Evolutionary conservation across 805 yeast genomes (phyloP).

Genomic region (Pachysolen tannophilus): DNA sequence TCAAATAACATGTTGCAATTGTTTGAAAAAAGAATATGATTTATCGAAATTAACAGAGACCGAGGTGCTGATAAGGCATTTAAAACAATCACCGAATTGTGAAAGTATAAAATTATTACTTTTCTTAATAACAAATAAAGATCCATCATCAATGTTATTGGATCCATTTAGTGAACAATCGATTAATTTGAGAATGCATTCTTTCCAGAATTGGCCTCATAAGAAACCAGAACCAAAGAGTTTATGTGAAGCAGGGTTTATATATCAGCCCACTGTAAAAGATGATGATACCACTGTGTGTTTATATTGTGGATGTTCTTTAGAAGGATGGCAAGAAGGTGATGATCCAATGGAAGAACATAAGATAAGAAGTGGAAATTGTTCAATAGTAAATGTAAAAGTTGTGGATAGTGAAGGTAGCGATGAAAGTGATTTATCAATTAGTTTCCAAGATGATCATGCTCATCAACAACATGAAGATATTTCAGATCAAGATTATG

Average conservation of each 20-base stretch:
- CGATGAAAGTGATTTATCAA: no score
- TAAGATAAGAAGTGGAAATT: slow-evolving; percentile 7
- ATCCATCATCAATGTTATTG: slow-evolving; percentile 17
- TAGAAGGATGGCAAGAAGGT: slow-evolving; percentile 64
- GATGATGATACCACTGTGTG: slow-evolving; percentile 53
- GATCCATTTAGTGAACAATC: slow-evolving; percentile 28
- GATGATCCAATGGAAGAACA: slow-evolving; percentile 65
- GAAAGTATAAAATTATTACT: slow-evolving; percentile 1
- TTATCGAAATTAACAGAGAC: neutral
- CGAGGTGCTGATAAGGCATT: neutral
- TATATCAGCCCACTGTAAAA: slow-evolving; percentile 39
- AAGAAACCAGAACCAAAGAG: slow-evolving; percentile 29
- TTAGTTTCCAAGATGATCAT: no score
- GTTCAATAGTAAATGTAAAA: neutral
- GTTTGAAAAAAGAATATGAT: slow-evolving; percentile 2
- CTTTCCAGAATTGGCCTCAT: slow-evolving; percentile 42
- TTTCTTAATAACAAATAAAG: slow-evolving; percentile 1
- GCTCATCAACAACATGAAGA: no score
- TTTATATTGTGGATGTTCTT: slow-evolving; percentile 51
- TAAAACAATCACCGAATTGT: slow-evolving; percentile 1
- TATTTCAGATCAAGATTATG: no score
- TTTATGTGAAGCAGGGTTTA: slow-evolving; percentile 60
- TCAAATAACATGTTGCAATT: slow-evolving; percentile 4
- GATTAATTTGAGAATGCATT: slow-evolving; percentile 24
- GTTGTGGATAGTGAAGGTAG: no score